Conservation (phyloP, 441 rosid species). For the Daphne laureola region DNA sequence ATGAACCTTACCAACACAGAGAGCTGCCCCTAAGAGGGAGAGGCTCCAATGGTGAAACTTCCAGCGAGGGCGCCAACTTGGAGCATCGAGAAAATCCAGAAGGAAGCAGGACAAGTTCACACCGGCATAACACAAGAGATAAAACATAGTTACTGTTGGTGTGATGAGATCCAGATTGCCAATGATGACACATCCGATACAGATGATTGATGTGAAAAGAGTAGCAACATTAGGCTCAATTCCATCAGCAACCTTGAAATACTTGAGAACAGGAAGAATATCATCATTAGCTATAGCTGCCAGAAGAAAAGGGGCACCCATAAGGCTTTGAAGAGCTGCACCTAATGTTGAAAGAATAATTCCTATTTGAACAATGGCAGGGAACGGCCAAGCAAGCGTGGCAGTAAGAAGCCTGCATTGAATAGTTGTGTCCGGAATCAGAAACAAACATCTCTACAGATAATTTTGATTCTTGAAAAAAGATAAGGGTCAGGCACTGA, state of each 20-base stretch:
- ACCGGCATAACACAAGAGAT: constrained; percentile 81
- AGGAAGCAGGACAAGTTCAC: constrained; percentile 97
- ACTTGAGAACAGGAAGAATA: constrained; percentile 82
- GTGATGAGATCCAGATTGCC: constrained; percentile 95
- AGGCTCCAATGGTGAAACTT: constrained; percentile 96
- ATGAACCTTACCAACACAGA: constrained; percentile 60
- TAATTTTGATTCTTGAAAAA: too few relatives aligned
- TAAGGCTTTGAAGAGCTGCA: constrained; percentile 91
- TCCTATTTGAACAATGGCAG: constrained; percentile 70
- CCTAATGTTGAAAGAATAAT: constrained; percentile 93
- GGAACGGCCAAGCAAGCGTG: constrained; percentile 90
- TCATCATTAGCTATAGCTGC: constrained; percentile 97
- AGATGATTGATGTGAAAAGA: constrained; percentile 77
- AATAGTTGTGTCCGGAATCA: neutral
- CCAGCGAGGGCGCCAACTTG: constrained; percentile 99
- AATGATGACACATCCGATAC: constrained; percentile 76
- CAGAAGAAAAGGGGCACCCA: constrained; percentile 89
- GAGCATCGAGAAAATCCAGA: constrained; percentile 93
- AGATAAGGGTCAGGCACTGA: too few relatives aligned
- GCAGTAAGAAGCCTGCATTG: constrained; percentile 77
- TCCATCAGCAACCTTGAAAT: constrained; percentile 79
- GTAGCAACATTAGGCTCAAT: constrained; percentile 79
- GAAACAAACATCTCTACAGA: neutral
- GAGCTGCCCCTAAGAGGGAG: constrained; percentile 81
- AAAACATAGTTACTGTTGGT: constrained; percentile 89